Conservation (phyloP, 768 basidiomycete species). For the Solioccasus polychromus region DNA sequence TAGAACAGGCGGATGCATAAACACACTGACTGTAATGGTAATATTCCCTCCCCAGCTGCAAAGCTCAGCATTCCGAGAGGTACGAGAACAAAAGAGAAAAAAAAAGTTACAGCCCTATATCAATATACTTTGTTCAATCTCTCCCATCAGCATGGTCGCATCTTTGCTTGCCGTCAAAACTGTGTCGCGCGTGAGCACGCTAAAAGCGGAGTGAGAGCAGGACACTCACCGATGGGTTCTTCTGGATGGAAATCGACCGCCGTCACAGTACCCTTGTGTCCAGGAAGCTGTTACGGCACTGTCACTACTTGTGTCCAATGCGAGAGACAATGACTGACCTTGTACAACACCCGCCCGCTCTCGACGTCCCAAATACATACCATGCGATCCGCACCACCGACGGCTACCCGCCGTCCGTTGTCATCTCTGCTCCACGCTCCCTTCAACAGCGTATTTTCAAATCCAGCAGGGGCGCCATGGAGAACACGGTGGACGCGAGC, state of each 20-base stretch:
- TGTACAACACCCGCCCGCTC: constrained; percentile 70
- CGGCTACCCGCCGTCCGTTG: constrained; percentile 76
- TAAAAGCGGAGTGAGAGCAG: background rate
- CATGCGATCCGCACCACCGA: constrained; percentile 87
- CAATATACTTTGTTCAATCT: constrained; percentile 68
- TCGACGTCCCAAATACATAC: constrained; percentile 88
- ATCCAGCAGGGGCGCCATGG: constrained; percentile 88
- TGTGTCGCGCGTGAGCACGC: constrained; percentile 27
- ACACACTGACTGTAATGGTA: too few species aligned
- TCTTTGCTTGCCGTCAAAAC: constrained; percentile 94
- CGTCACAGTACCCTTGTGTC: constrained; percentile 95
- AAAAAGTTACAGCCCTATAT: constrained; percentile 31
- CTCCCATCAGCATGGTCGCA: constrained; percentile 86
- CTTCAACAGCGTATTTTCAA: constrained; percentile 82
- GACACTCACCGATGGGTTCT: constrained; percentile 83
- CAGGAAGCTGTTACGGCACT: too few species aligned
- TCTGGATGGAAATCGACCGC: constrained; percentile 95
- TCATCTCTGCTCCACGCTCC: constrained; percentile 89
- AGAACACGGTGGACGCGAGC: constrained; percentile 76
- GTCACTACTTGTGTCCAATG: too few species aligned
- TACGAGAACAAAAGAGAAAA: background rate
- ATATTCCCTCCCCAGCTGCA: background rate
- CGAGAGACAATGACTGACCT: too few species aligned
- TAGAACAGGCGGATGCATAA: constrained; percentile 15
- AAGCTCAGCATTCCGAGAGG: constrained; percentile 1